Evolutionary conservation across 2,329 filamentous ascomycete genomes (phyloP), one percentile per base, ranked within the genome.

Genomic region (Diaporthe amygdali): DNA sequence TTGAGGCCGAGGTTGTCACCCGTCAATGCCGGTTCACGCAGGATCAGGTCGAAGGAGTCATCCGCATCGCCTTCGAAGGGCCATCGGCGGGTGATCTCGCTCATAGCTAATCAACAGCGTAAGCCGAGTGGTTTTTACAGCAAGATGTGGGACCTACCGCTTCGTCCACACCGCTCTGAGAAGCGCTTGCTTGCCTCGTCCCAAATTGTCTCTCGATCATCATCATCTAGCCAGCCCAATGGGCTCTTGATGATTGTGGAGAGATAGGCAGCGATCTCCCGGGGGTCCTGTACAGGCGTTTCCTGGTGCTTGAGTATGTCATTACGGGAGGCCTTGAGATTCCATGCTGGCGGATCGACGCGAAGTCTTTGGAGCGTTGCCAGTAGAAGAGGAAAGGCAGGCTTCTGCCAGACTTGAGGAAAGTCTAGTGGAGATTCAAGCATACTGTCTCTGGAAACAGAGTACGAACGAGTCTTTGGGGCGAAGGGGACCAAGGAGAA

Each of bases 1-100:
- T 99, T 98, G 80, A 97, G 87, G 1, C 96, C 96, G 22, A 98
- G 86, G 71, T 94, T 93, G 80, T 98, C 96, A 8, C 93, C 93
- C 0, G 94, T 97, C 69, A 98, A 85, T 0, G 95, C 91, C 2
- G 96, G 96, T 79, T 99, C 96, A 70, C 94, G 89, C 47, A 99
- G 90, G 44, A 88, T 87, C 64, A 99, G 84, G 55, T 91, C 87
- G 75, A 95, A 87, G 1, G 81, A 75, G 32, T 84, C 80, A 32
- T 79, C 76, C 56, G 72, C 76, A 5, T 77, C 76, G 6, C 76
- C 74, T 27, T 80, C 76, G 73, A 90, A 88, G 2, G 87, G 87
- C 88, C 88, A 90, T 6, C 80, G 80, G 39, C 88, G 83, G 5
- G 83, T 85, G 37, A 90, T 85, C 70, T 89, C 87, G 17, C 88